Evolutionary conservation across 2,329 filamentous ascomycete species (phyloP), one percentile per base, ranked within the genome.

Genomic region (Cercospora beticola): DNA sequence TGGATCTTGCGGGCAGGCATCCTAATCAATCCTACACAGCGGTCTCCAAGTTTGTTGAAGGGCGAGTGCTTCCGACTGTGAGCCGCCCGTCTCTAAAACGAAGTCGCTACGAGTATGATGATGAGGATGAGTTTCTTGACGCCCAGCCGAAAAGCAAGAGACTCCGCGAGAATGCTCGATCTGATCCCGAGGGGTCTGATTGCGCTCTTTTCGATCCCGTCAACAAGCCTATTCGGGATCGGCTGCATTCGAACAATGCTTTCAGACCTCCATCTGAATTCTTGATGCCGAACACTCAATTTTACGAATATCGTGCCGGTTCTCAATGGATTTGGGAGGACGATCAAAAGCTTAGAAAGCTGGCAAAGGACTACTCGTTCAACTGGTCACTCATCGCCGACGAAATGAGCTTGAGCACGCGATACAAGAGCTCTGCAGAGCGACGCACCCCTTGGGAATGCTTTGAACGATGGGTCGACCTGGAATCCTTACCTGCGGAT

Each of bases 361-460:
- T 97, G 49, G 95, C 97, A 18, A 91, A 93, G 74, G 93, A 98
- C 71, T 97, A 95, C 76, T 93, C 93, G 0, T 98, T 97, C 83
- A 99, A 99, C 75, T 99, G 95, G 95, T 96, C 93, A 3, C 84
- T 99, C 5, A 97, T 98, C 64, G 92, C 94, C 1, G 92, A 88
- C 74, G 90, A 94, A 68, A 83, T 98, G 64, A 86, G 88, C 1
- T 86, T 90, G 16, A 88, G 88, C 63, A 96, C 93, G 0, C 79
- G 89, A 14, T 96, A 93, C 76, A 86, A 89, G n/a, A 94, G 94
- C 21, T 93, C 92, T 1, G 89, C 93, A 10, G 94, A 98, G 78
- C 87, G 95, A 70, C 88, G 95, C 59, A 98, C 94, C 2, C 93
- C 94, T 0, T 99, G 95, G 95, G 95, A 99, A 81, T 99, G 95